Evolutionary conservation across 176 grass and related monocot species (phyloP).

Genomic region (Raddia distichophylla): DNA sequence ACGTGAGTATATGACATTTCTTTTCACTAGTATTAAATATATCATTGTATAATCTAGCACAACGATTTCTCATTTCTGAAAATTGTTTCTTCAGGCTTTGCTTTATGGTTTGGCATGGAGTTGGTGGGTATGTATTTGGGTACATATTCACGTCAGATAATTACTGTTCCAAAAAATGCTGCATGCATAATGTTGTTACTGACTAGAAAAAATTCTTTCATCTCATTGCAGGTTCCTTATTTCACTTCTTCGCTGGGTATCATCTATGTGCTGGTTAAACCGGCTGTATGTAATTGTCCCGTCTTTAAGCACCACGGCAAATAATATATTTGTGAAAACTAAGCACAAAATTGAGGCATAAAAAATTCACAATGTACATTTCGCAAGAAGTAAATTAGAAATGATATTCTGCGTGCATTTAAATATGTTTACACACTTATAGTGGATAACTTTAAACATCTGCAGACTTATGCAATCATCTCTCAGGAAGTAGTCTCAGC

Average conservation of each 20-base stretch:
- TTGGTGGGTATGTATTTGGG: slow-evolving; percentile 65
- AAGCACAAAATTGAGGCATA: not conserved
- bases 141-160: slow-evolving; percentile 1
- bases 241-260: slow-evolving; percentile 81
- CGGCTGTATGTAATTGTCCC: slow-evolving; percentile 66
- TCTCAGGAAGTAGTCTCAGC: slow-evolving; percentile 60
- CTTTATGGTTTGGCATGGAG: slow-evolving; percentile 86
- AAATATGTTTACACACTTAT: not conserved
- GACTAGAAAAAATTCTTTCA: not conserved
- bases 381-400: not conserved
- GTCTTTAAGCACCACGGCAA: not conserved
- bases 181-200: not conserved
- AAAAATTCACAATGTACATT: not conserved
- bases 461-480: slow-evolving; percentile 74
- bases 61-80: not conserved
- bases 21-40: slow-evolving; percentile 6
- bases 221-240: slow-evolving; percentile 71
- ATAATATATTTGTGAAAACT: not conserved
- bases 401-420: not conserved
- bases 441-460: not conserved
- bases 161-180: not conserved
- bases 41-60: not conserved
- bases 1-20: slow-evolving; percentile 51
- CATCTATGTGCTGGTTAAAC: slow-evolving; percentile 77
- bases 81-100: slow-evolving; percentile 50